Percentiles rank a stretch among this genome's conserved stretches.
phyloP scores from a whole-genome alignment of 2,329 filamentous ascomycete species.

The Dissoconium aciculare region DNA sequence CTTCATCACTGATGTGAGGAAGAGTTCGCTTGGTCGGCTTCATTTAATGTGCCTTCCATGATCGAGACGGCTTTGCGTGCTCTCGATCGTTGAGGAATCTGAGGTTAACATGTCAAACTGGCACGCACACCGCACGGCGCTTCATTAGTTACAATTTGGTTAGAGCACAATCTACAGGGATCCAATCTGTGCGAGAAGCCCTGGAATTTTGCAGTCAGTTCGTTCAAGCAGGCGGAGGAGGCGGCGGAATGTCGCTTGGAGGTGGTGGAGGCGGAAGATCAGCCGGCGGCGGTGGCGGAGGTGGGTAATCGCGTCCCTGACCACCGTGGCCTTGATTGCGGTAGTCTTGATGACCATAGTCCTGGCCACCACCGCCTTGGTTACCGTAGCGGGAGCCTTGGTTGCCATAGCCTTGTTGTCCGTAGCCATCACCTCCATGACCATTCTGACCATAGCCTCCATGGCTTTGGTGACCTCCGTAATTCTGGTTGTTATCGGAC shows the following conservation, averaged over 20 bases:
- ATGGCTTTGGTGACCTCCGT: slow-evolving; percentile 5
- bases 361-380: slow-evolving; percentile 3
- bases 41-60: no score
- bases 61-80: no score
- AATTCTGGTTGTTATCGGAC: slow-evolving; percentile 10
- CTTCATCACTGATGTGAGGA: no score
- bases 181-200: no score
- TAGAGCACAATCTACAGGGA: no score
- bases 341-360: slow-evolving; percentile 6
- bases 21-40: no score
- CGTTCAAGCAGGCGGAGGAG: slow-evolving; percentile 39
- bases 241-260: slow-evolving; percentile 46
- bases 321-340: slow-evolving; percentile 5
- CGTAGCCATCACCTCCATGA: slow-evolving; percentile 2
- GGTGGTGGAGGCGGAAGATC: slow-evolving; percentile 48
- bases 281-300: slow-evolving; percentile 38
- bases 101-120: no score
- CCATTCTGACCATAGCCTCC: slow-evolving; percentile 9
- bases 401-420: slow-evolving; percentile 4
- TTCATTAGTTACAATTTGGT: no score
- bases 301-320: slow-evolving; percentile 20
- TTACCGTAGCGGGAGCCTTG: slow-evolving; percentile 3
- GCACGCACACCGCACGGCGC: no score
- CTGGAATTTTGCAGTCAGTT: no score
- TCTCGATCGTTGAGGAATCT: no score